Percentiles rank a stretch among this genome's conserved stretches.
Evolutionary conservation across 371 early-diverging fungal species (phyloP).

Genomic region (Syncephalastrum sp.): DNA sequence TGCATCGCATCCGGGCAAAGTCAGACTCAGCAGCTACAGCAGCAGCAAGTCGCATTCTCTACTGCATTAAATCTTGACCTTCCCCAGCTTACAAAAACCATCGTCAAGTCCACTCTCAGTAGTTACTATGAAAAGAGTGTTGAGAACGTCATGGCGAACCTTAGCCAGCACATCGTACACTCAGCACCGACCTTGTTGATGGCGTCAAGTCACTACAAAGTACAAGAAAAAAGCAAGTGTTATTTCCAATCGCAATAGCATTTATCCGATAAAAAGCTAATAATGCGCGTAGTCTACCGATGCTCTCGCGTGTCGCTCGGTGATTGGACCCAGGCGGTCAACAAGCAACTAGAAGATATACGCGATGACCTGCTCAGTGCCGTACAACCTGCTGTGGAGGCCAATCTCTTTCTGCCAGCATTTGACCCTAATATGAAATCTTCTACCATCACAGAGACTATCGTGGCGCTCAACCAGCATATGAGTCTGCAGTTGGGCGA

Average conservation of each 20-base stretch:
- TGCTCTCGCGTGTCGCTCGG: conserved; percentile 16
- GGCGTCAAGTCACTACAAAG: conserved; percentile 7
- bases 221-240: conserved; percentile 16
- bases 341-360: conserved; percentile 27
- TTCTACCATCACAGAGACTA: conserved; percentile 1
- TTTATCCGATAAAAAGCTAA: too few relatives aligned
- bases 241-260: not conserved
- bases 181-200: too few relatives aligned
- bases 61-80: not conserved
- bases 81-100: too few relatives aligned
- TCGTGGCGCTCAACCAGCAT: conserved; percentile 23
- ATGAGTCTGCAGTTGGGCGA: conserved; percentile 32
- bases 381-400: conserved; percentile 25
- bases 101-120: conserved; percentile 13
- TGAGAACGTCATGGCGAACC: too few relatives aligned
- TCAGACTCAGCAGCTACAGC: not conserved
- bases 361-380: conserved; percentile 31
- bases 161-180: too few relatives aligned
- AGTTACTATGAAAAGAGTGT: not conserved
- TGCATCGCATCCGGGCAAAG: too few relatives aligned
- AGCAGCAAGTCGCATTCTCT: not conserved
- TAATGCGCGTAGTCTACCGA: conserved; percentile 8
- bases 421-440: conserved; percentile 7
- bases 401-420: conserved; percentile 14
- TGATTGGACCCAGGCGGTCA: conserved; percentile 4